These are phyloP conservation scores for Boletus vinaceobasis DNA, from an alignment of 768 basidiomycete species.

Conservation along the genomic window DNA sequence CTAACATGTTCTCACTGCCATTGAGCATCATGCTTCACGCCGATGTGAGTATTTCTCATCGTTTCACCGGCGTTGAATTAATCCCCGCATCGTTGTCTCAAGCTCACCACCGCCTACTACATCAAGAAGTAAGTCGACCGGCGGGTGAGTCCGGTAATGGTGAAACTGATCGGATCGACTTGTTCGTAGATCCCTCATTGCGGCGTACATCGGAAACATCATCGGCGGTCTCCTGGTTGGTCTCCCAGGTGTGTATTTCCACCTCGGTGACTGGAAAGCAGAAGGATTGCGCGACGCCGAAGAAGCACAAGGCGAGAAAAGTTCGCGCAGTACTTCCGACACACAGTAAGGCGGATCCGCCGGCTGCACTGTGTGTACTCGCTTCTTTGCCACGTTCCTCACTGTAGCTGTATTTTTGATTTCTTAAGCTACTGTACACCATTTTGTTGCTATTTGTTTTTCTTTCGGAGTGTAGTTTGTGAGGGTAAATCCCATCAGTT, in stretches of 20 bases:
- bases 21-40: slow-evolving; percentile 70
- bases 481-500: neutral
- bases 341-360: slow-evolving; percentile 2
- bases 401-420: neutral
- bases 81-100: neutral
- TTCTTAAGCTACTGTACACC: neutral
- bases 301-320: slow-evolving; percentile 24
- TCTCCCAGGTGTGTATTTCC: slow-evolving; percentile 62
- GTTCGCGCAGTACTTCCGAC: slow-evolving; percentile 3
- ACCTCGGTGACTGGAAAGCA: slow-evolving; percentile 48
- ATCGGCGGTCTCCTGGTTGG: slow-evolving; percentile 64
- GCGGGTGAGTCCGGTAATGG: neutral
- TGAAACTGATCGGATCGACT: neutral
- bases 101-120: slow-evolving; percentile 44
- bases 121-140: slow-evolving; percentile 55
- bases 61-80: neutral
- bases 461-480: neutral
- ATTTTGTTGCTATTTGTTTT: neutral
- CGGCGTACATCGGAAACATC: slow-evolving; percentile 63
- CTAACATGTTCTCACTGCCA: slow-evolving; percentile 75
- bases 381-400: neutral
- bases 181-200: slow-evolving; percentile 53
- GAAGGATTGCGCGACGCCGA: slow-evolving; percentile 42
- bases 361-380: neutral
- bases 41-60: slow-evolving; percentile 40